These are phyloP conservation scores for Chionographis japonica DNA, from an alignment of 106 monocot species.

Conservation along the genomic window DNA sequence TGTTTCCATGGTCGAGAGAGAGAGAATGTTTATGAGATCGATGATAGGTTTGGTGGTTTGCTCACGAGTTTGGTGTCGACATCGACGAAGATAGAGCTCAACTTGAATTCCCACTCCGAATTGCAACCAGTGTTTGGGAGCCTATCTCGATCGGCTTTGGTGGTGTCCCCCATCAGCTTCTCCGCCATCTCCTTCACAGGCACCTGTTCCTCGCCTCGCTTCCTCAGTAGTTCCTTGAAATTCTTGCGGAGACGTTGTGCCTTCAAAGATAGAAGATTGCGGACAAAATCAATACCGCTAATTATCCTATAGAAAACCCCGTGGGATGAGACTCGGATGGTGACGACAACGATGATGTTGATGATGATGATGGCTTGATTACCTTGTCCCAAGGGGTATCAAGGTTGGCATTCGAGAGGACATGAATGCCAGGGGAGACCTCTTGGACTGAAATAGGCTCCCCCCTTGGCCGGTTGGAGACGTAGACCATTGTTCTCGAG, in stretches of 20 bases:
- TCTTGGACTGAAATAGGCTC: slow-evolving; percentile 29
- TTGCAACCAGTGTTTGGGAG: slow-evolving; percentile 79
- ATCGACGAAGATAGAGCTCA: slow-evolving; percentile 70
- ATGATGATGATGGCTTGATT: background rate
- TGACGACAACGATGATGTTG: no score
- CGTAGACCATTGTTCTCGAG: slow-evolving; percentile 41
- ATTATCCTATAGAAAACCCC: background rate
- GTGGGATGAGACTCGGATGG: no score
- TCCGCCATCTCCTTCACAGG: slow-evolving; percentile 44
- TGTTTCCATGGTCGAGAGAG: no score
- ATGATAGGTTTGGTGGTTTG: background rate
- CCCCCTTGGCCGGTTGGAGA: slow-evolving; percentile 53
- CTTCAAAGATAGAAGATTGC: slow-evolving; percentile 12
- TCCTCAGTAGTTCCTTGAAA: slow-evolving; percentile 38
- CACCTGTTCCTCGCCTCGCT: slow-evolving; percentile 35
- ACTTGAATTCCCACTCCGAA: slow-evolving; percentile 45
- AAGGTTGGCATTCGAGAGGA: slow-evolving; percentile 60
- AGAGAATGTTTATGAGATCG: no score
- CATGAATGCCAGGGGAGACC: slow-evolving; percentile 68
- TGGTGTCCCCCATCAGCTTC: slow-evolving; percentile 54
- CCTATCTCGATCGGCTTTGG: slow-evolving; percentile 36
- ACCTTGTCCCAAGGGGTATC: slow-evolving; percentile 79
- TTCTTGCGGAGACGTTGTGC: slow-evolving; percentile 31
- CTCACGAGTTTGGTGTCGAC: slow-evolving; percentile 57
- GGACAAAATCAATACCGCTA: background rate